Evolutionary conservation across 2,329 filamentous ascomycete genomes (phyloP), one percentile per base, ranked within the genome.

Genomic region (Microthyrium microscopicum): DNA sequence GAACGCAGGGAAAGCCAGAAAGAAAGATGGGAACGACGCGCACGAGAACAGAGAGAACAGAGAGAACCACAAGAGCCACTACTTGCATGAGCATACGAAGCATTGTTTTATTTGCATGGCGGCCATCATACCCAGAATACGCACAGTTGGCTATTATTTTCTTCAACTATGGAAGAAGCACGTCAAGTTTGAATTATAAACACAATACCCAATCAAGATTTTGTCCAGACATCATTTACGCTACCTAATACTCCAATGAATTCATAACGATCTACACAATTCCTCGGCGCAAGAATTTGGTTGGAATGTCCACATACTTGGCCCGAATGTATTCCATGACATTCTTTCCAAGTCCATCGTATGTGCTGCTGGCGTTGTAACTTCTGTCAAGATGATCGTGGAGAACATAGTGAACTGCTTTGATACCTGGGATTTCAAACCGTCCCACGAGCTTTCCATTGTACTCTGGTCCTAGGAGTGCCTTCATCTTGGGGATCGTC

Each of bases 21-120:
- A 45, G 49, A 32, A 50, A 51, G 37, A 11, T 39, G 47, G 30
- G 42, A 31, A 26, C 18, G 49, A 37, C 46, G 52, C 36, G 51
- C 47, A 11, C 40, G 41, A 24, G 51, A 55, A 31, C 37, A 48
- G 18, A 26, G 40, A 28, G 37, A 16, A 12, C 29, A 33, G 44
- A n/a, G n/a, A n/a, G n/a, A n/a, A n/a, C n/a, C n/a, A n/a, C n/a
- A n/a, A n/a, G n/a, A n/a, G n/a, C n/a, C n/a, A n/a, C n/a, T n/a
- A n/a, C n/a, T n/a, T n/a, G n/a, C n/a, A n/a, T n/a, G n/a, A n/a
- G n/a, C n/a, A n/a, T n/a, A n/a, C n/a, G n/a, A n/a, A n/a, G n/a
- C n/a, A n/a, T n/a, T n/a, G n/a, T n/a, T n/a, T n/a, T n/a, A n/a
- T n/a, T n/a, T n/a, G n/a, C n/a, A n/a, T n/a, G n/a, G n/a, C n/a